A percentile compares a stretch with the other conserved stretches of the same genome.
These are phyloP conservation scores for Stephanodiscus triporus DNA, from an alignment of 108 stramenopile species.

Conservation along the genomic window DNA sequence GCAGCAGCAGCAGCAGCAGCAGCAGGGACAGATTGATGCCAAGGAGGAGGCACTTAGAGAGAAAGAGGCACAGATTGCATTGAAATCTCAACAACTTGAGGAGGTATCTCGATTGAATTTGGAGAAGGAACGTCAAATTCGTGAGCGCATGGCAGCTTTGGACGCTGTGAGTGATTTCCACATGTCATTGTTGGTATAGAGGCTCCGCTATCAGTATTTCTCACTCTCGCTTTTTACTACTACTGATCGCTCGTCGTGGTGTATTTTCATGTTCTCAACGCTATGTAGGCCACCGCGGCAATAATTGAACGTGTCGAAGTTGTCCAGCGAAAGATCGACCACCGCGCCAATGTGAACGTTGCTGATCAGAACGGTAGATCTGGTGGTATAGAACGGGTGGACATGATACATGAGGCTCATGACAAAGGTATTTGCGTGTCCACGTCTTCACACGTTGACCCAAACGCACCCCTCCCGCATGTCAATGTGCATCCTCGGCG, in stretches of 20 bases:
- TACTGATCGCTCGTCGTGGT: too few relatives aligned
- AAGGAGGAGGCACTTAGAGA: neutral
- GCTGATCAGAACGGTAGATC: neutral
- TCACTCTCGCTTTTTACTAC: too few relatives aligned
- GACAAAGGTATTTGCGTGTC: too few relatives aligned
- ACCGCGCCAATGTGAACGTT: neutral
- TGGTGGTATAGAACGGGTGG: too few relatives aligned
- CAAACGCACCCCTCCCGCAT: neutral
- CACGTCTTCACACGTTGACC: too few relatives aligned
- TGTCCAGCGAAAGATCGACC: slow-evolving; percentile 14
- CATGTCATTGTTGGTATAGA: too few relatives aligned
- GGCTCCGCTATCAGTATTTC: too few relatives aligned
- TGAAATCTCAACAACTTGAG: neutral
- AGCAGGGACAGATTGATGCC: neutral
- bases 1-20: neutral
- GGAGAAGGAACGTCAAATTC: slow-evolving; percentile 4
- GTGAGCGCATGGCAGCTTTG: slow-evolving; percentile 3
- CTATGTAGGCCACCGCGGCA: slow-evolving; percentile 1
- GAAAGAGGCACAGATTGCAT: neutral
- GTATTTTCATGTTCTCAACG: neutral
- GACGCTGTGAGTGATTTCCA: neutral
- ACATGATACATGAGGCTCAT: neutral
- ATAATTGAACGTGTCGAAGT: neutral
- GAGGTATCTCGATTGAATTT: slow-evolving; percentile 2
- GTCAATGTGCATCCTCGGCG: too few relatives aligned